Conservation (phyloP, 352 stramenopile genomes). For the Pythium brachiatum region DNA sequence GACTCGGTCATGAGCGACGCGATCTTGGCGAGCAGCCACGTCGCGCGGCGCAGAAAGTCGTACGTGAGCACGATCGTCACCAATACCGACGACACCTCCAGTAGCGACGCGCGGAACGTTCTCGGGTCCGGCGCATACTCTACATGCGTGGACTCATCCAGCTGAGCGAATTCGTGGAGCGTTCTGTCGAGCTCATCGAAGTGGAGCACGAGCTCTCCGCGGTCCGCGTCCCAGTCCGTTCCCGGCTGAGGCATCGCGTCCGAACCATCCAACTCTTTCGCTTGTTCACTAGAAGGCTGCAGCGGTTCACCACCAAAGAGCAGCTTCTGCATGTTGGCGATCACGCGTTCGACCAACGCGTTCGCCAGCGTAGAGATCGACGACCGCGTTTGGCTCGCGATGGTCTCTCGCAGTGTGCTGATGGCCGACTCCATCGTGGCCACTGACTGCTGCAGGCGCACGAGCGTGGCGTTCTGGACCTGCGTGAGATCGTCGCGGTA, state of each 20-base stretch:
- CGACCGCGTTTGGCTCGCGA: not conserved
- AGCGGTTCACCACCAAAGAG: not conserved
- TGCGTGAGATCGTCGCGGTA: conserved; percentile 4
- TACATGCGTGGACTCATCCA: not conserved
- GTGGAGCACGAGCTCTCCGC: not conserved
- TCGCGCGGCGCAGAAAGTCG: conserved; percentile 18
- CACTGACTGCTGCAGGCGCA: not conserved
- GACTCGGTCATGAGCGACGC: conserved; percentile 55
- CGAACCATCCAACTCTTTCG: not conserved
- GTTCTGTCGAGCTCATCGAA: conserved; percentile 1
- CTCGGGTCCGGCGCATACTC: not conserved
- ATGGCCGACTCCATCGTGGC: not conserved
- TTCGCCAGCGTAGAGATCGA: not conserved
- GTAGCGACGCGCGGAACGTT: conserved; percentile 13
- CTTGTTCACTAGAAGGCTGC: too few relatives aligned
- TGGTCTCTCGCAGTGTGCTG: not conserved
- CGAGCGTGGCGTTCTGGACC: conserved; percentile 6
- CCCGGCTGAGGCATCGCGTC: not conserved
- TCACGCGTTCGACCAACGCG: not conserved
- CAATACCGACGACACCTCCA: conserved; percentile 9
- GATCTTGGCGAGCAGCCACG: conserved; percentile 18
- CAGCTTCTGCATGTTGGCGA: not conserved
- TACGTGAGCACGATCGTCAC: conserved; percentile 15
- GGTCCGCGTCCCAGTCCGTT: not conserved
- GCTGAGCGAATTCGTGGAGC: not conserved